phyloP scores from a whole-genome alignment of 108 stramenopile species.

The Nitzschia inconspicua region DNA sequence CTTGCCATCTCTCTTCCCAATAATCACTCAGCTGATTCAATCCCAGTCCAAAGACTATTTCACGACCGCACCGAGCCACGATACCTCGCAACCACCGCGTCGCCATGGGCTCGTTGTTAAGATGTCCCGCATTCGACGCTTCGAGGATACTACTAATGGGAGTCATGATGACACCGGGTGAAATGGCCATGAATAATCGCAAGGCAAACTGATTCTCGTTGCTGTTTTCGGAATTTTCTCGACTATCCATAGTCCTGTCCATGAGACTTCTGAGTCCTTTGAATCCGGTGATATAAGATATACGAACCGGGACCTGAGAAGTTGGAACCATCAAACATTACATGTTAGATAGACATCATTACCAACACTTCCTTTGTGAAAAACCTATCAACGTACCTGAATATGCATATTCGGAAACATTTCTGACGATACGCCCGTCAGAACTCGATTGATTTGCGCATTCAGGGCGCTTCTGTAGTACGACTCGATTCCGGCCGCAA shows the following conservation, averaged over 20 bases:
- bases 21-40: slow-evolving; percentile 77
- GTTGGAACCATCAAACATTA: too few relatives aligned
- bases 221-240: neutral
- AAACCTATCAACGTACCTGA: too few relatives aligned
- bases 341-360: too few relatives aligned
- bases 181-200: slow-evolving; percentile 38
- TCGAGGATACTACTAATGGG: slow-evolving; percentile 67
- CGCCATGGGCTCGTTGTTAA: slow-evolving; percentile 60
- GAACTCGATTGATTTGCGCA: slow-evolving; percentile 54
- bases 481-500: slow-evolving; percentile 78
- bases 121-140: slow-evolving; percentile 73
- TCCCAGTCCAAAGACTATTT: slow-evolving; percentile 74
- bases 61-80: slow-evolving; percentile 58
- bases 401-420: slow-evolving; percentile 79
- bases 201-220: slow-evolving; percentile 23
- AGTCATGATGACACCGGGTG: slow-evolving; percentile 77
- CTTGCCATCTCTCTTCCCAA: slow-evolving; percentile 56
- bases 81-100: slow-evolving; percentile 59
- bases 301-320: slow-evolving; percentile 71
- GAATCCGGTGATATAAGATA: slow-evolving; percentile 74
- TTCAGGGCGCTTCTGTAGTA: slow-evolving; percentile 72
- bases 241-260: slow-evolving; percentile 32
- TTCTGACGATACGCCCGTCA: slow-evolving; percentile 46
- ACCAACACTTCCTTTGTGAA: too few relatives aligned
- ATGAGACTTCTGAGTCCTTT: slow-evolving; percentile 46